Percentiles rank a stretch among this genome's conserved stretches.
phyloP scores from a whole-genome alignment of 768 basidiomycete genomes.

The Lyophyllum atratum region DNA sequence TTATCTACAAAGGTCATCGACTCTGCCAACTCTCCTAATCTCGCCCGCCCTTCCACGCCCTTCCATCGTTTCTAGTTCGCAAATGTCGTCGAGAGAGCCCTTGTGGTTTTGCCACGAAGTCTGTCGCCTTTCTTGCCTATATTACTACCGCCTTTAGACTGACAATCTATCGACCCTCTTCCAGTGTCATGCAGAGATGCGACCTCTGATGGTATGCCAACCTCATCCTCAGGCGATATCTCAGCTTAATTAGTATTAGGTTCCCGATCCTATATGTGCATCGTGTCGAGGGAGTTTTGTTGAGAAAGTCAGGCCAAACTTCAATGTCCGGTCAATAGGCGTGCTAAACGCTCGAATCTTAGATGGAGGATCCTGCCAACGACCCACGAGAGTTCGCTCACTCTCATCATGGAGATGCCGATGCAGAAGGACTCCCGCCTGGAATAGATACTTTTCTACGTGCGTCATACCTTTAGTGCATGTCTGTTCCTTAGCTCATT shows the following conservation, averaged over 20 bases:
- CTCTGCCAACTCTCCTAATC: neutral
- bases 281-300: constrained; percentile 83
- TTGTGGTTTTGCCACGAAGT: constrained; percentile 84
- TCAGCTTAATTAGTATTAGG: constrained; percentile 39
- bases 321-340: neutral
- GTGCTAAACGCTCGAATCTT: constrained; percentile 14
- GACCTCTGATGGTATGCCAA: constrained; percentile 73
- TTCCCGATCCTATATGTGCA: constrained; percentile 81
- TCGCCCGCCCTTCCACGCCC: too few relatives aligned
- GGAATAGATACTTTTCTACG: constrained; percentile 52
- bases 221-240: neutral
- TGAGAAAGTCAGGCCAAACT: constrained; percentile 57
- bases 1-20: constrained; percentile 4
- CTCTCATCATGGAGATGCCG: constrained; percentile 30
- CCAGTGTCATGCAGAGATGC: constrained; percentile 90
- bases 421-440: constrained; percentile 32
- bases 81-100: constrained; percentile 72
- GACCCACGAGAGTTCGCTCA: constrained; percentile 73
- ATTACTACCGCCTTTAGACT: neutral
- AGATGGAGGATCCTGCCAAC: constrained; percentile 77
- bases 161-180: constrained; percentile 11
- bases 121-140: constrained; percentile 14
- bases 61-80: constrained; percentile 11
- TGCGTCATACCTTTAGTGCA: constrained; percentile 27
- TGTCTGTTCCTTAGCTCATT: neutral